Evolutionary conservation across 768 basidiomycete genomes (phyloP).

Genomic region (Panaeolus cyanescens): DNA sequence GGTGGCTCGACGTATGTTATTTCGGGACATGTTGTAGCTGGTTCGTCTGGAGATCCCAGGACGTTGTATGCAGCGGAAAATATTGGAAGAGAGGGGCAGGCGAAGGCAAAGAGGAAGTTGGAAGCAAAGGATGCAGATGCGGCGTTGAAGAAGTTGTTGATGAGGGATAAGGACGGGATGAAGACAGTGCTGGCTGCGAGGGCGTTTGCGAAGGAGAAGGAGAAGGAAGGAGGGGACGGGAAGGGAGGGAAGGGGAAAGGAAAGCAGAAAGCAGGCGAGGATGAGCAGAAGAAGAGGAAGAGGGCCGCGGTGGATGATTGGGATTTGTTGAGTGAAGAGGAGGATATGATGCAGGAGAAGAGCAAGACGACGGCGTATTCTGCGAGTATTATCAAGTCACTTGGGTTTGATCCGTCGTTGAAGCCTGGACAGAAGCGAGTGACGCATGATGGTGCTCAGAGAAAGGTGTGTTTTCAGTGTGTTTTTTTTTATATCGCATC

Average conservation of each 20-base stretch:
- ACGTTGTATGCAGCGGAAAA: conserved; percentile 64
- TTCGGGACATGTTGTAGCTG: conserved; percentile 73
- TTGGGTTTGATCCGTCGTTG: conserved; percentile 80
- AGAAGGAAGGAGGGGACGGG: conserved; percentile 17
- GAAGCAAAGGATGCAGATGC: conserved; percentile 62
- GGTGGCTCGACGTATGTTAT: conserved; percentile 73
- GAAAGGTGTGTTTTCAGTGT: conserved; percentile 50
- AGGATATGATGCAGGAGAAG: conserved; percentile 2
- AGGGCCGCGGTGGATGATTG: conserved; percentile 11
- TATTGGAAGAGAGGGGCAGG: conserved; percentile 80
- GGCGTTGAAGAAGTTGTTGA: conserved; percentile 58
- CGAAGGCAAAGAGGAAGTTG: conserved; percentile 66
- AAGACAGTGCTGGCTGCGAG: conserved; percentile 62
- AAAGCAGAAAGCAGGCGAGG: conserved; percentile 9
- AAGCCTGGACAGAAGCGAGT: conserved; percentile 49
- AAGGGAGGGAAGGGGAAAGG: conserved; percentile 23
- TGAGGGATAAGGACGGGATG: conserved; percentile 70
- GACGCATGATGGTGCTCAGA: conserved; percentile 43
- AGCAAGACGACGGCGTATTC: conserved; percentile 47
- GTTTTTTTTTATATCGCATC: background rate
- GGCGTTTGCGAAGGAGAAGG: conserved; percentile 30
- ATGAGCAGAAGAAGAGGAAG: conserved; percentile 15
- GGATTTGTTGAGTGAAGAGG: conserved; percentile 16
- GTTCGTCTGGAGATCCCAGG: conserved; percentile 35
- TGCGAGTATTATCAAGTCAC: conserved; percentile 62